Conservation (phyloP, 2,329 filamentous ascomycete genomes). For the Hymenotorrendiella dingleyae region DNA sequence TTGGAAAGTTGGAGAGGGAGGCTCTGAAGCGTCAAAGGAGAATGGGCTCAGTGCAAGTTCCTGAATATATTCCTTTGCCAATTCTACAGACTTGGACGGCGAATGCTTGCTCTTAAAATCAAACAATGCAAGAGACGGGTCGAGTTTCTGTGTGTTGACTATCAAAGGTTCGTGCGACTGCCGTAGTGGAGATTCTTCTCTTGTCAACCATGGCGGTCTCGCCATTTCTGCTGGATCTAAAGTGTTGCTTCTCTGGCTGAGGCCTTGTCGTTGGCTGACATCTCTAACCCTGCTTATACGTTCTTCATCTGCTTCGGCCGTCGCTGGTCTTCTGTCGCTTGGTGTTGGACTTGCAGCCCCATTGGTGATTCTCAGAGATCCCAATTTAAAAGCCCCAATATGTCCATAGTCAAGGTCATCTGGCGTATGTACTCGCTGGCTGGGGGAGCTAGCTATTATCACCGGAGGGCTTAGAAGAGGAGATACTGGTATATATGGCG, state of each 20-base stretch:
- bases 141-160: constrained; percentile 13
- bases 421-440: constrained; percentile 37
- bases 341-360: constrained; percentile 45
- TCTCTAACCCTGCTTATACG: constrained; percentile 9
- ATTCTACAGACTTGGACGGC: constrained; percentile 18
- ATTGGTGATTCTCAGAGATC: constrained; percentile 57
- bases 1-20: constrained; percentile 33
- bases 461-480: constrained; percentile 10
- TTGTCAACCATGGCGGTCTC: constrained; percentile 18
- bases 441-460: constrained; percentile 6
- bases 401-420: constrained; percentile 53
- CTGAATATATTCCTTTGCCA: constrained; percentile 22
- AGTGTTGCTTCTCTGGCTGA: constrained; percentile 21
- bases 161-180: constrained; percentile 13
- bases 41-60: constrained; percentile 31
- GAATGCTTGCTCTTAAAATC: constrained; percentile 18
- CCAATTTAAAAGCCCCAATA: constrained; percentile 56
- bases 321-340: constrained; percentile 30
- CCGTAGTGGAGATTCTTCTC: constrained; percentile 21
- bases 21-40: constrained; percentile 30
- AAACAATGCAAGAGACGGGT: constrained; percentile 16
- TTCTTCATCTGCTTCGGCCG: constrained; percentile 18
- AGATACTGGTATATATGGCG: constrained; percentile 9
- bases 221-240: constrained; percentile 12
- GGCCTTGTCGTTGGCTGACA: constrained; percentile 9